These are phyloP conservation scores for Bombardia bombarda DNA, from an alignment of 495 filamentous ascomycete species.

Conservation along the genomic window DNA sequence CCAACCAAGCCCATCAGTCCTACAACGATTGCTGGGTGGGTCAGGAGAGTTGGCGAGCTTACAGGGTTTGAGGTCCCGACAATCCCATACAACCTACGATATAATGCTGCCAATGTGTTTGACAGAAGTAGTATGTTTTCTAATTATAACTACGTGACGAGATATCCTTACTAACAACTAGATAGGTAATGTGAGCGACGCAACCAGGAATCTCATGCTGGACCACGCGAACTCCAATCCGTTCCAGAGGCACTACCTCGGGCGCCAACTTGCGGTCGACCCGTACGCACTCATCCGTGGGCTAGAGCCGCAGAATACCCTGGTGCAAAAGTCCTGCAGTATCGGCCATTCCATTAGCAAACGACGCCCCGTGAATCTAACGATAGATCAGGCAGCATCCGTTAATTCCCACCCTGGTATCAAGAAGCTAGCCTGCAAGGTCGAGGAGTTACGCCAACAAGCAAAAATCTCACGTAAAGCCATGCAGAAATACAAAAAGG, in stretches of 20 bases:
- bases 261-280: conserved; percentile 1
- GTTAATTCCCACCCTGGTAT: neutral
- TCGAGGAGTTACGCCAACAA: neutral
- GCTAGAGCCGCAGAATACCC: conserved; percentile 2
- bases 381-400: neutral
- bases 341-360: conserved; percentile 5
- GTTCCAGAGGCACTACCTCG: conserved; percentile 8
- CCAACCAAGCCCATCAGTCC: conserved; percentile 1
- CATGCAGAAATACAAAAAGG: conserved; percentile 1
- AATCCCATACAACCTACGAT: conserved; percentile 4
- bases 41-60: conserved; percentile 4
- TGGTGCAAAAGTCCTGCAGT: neutral
- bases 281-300: conserved; percentile 2
- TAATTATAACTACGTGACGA: neutral
- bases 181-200: conserved; percentile 1
- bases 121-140: conserved; percentile 6
- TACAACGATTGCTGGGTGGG: conserved; percentile 1
- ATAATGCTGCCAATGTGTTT: conserved; percentile 5
- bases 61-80: conserved; percentile 1
- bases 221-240: conserved; percentile 6
- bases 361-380: conserved; percentile 1
- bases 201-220: conserved; percentile 1
- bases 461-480: neutral
- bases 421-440: conserved; percentile 1
- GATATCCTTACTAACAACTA: neutral